phyloP scores from a whole-genome alignment of 495 filamentous ascomycete species.

The Cairneyella variabilis region DNA sequence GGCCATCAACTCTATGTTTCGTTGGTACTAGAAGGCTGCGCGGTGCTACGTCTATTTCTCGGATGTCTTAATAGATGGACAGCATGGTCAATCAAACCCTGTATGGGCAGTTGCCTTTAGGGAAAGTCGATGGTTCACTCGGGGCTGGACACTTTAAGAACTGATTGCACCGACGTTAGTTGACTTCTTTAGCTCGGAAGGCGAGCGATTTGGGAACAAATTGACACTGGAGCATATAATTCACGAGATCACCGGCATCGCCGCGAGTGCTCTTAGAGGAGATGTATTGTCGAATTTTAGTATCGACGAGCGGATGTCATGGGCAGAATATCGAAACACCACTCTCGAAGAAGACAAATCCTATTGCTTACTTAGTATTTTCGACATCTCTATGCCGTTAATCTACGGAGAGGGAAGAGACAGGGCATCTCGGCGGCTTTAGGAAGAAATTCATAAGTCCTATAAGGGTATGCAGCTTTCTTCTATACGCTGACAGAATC shows the following conservation, averaged over 20 bases:
- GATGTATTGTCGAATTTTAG: slow-evolving; percentile 15
- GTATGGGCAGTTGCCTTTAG: slow-evolving; percentile 5
- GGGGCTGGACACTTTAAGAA: slow-evolving; percentile 32
- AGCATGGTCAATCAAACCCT: neutral
- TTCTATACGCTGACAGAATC: too few species aligned
- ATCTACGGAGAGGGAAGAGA: slow-evolving; percentile 3
- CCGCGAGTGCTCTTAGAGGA: slow-evolving; percentile 20
- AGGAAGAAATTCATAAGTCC: slow-evolving; percentile 2
- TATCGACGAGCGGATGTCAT: neutral
- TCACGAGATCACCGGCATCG: slow-evolving; percentile 5
- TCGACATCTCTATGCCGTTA: neutral
- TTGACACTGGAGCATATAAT: slow-evolving; percentile 11
- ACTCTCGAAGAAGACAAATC: neutral
- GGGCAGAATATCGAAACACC: neutral
- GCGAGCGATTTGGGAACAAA: slow-evolving; percentile 10
- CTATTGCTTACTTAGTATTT: slow-evolving; percentile 1
- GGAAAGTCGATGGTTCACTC: slow-evolving; percentile 5
- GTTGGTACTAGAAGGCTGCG: slow-evolving; percentile 29
- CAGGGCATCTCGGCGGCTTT: neutral
- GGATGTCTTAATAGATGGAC: slow-evolving; percentile 2
- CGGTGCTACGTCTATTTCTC: slow-evolving; percentile 31
- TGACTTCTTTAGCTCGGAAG: slow-evolving; percentile 21
- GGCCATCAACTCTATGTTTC: slow-evolving; percentile 41
- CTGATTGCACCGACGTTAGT: slow-evolving; percentile 19
- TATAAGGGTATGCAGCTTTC: slow-evolving; percentile 11